Percentiles rank a stretch among this genome's conserved stretches.
These are phyloP conservation scores for Ceratocystis papillata DNA, from an alignment of 2,329 filamentous ascomycete genomes.

Conservation along the genomic window DNA sequence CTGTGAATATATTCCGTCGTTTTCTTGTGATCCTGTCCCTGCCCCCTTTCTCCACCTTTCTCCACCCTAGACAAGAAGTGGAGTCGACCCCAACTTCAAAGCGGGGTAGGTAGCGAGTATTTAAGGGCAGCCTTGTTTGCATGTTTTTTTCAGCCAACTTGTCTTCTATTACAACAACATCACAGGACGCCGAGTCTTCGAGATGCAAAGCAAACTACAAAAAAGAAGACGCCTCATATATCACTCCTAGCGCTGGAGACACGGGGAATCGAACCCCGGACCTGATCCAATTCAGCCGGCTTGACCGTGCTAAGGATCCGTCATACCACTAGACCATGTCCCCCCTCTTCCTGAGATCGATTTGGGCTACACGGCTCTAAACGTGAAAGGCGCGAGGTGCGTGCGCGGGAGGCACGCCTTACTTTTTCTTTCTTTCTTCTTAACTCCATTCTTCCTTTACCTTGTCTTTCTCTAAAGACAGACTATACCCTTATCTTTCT, in stretches of 20 bases:
- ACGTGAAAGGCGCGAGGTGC: background rate
- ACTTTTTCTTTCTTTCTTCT: no score
- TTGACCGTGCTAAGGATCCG: slow-evolving; percentile 24
- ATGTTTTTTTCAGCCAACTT: background rate
- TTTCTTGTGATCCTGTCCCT: no score
- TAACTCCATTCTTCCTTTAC: no score
- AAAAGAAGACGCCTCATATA: background rate
- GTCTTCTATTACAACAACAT: slow-evolving; percentile 9
- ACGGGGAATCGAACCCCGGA: slow-evolving; percentile 25
- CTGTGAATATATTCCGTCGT: no score
- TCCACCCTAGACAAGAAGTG: no score
- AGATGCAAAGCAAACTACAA: background rate
- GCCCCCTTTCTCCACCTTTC: no score
- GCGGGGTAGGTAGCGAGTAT: background rate
- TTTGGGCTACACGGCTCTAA: background rate
- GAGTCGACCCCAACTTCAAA: no score
- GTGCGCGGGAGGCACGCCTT: no score
- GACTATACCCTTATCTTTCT: no score
- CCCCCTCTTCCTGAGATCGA: background rate
- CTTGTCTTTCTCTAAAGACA: no score
- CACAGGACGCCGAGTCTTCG: background rate
- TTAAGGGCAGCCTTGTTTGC: background rate
- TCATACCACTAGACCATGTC: slow-evolving; percentile 24
- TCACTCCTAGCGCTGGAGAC: slow-evolving; percentile 15
- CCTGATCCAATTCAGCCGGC: slow-evolving; percentile 22